Conservation (phyloP, 2,329 filamentous ascomycete species). For the Penicillium sp. region DNA sequence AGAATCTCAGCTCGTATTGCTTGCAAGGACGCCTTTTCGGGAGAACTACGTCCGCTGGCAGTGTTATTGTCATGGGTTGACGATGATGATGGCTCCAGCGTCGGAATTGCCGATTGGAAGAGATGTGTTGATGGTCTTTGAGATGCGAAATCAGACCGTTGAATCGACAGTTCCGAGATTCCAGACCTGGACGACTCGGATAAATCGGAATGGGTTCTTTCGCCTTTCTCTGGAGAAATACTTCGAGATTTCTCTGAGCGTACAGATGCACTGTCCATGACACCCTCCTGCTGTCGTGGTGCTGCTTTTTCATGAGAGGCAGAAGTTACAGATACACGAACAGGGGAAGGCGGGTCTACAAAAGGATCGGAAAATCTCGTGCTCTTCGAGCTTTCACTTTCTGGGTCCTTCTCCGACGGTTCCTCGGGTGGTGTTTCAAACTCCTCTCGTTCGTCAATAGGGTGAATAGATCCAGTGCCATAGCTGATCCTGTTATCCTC, state of each 20-base stretch:
- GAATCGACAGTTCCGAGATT: constrained; percentile 27
- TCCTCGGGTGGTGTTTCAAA: constrained; percentile 42
- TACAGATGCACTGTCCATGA: constrained; percentile 12
- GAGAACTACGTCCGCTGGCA: constrained; percentile 23
- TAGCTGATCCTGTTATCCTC: constrained; percentile 48
- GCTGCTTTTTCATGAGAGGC: constrained; percentile 17
- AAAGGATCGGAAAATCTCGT: constrained; percentile 24
- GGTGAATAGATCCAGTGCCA: constrained; percentile 55
- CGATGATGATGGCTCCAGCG: constrained; percentile 21
- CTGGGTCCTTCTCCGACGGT: constrained; percentile 11
- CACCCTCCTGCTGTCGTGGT: neutral
- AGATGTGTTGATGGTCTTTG: constrained; percentile 32
- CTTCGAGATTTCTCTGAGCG: constrained; percentile 28
- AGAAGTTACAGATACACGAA: constrained; percentile 8
- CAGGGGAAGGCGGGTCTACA: constrained; percentile 21
- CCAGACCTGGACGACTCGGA: constrained; percentile 51
- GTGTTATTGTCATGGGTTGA: constrained; percentile 17
- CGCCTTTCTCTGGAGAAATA: constrained; percentile 48
- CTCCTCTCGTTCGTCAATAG: constrained; percentile 61
- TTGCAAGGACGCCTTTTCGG: constrained; percentile 20
- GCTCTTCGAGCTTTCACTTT: constrained; percentile 17
- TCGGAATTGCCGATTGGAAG: constrained; percentile 17
- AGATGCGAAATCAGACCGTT: constrained; percentile 23
- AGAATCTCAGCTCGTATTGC: constrained; percentile 19
- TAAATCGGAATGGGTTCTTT: constrained; percentile 54